These are phyloP conservation scores for Solanum medicagineum DNA, from an alignment of 257 asterid species.

Conservation along the genomic window DNA sequence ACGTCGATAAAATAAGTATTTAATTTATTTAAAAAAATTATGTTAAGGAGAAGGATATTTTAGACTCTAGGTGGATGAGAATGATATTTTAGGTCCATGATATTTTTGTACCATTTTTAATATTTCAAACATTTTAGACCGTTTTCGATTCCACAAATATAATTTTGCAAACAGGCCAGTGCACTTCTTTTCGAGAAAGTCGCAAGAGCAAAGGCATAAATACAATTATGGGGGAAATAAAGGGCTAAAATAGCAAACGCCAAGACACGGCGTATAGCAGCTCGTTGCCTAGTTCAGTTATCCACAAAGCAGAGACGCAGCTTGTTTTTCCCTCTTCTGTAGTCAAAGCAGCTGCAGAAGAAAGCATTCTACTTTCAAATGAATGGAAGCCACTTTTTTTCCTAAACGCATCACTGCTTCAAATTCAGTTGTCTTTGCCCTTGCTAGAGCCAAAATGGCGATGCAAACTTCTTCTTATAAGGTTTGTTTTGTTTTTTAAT, in stretches of 20 bases:
- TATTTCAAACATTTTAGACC: no score
- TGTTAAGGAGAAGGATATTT: no score
- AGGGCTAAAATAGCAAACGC: neutral
- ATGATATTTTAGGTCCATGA: no score
- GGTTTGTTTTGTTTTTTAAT: constrained; percentile 17
- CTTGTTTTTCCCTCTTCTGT: neutral
- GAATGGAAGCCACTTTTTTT: constrained; percentile 23
- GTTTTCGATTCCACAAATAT: no score
- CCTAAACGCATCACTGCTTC: constrained; percentile 13
- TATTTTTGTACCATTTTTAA: no score
- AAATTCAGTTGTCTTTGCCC: constrained; percentile 10
- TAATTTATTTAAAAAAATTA: no score
- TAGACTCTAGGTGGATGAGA: no score
- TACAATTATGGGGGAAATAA: neutral
- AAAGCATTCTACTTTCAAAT: neutral
- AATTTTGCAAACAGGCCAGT: neutral
- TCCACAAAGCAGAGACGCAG: constrained; percentile 3
- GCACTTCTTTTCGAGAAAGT: neutral
- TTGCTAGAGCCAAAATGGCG: constrained; percentile 41
- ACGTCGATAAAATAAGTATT: no score
- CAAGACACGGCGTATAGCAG: neutral
- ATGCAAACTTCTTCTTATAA: constrained; percentile 47
- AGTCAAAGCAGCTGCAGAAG: neutral
- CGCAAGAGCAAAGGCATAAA: neutral
- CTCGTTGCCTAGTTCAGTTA: neutral